Base-by-base conservation (phyloP, 1,284 basidiomycete genomes). In the Agaricales sp. region DNA sequence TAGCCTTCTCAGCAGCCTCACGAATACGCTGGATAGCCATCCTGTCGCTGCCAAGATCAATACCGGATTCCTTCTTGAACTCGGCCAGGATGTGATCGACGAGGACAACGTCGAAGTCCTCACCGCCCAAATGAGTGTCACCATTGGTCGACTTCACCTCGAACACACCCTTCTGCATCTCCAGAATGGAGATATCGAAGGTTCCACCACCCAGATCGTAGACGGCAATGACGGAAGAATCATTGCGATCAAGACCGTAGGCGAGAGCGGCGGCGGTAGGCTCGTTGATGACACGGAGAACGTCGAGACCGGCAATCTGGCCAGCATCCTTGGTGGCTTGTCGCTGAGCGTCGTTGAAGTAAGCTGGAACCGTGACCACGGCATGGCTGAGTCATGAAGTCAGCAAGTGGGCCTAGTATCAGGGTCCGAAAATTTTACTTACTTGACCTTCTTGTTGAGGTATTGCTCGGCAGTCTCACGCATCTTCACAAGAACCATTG, bases 11-110 rank as follows among this genome's bases (percentile, higher is more conserved):
- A 22, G 94, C 92, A 22, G 95, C 95, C 69, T 98, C 95, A 63
- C 95, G 91, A 59, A 99, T 92, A 71, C 95, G 92, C 69, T 98
- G 95, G 59, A 99, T 92, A n/a, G 95, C 93, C 87, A 97, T 96
- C 50, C 87, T 80, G 67, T 99, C 95, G 57, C 77, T 73, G 58
- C 74, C 75, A 44, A 98, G 80, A 63, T 92, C 87, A 55, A 88
- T 75, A 48, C 91, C 88, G 4, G 75, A 75, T 65, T 94, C 85
- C 74, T 94, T 95, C 82, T 97, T 90, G 85, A 97, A 98, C 67
- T 93, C 88, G 53, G 78, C 74, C 49, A 97, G 70, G 62, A 99
- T 77, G 71, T 92, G 73, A 59, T 96, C 81, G 58, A 98, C 87
- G 38, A 98, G 80, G 44, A 83, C 71, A 57, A 96, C 87, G 63